Conservation (phyloP, 768 basidiomycete species). For the Termitomyces sp. region DNA sequence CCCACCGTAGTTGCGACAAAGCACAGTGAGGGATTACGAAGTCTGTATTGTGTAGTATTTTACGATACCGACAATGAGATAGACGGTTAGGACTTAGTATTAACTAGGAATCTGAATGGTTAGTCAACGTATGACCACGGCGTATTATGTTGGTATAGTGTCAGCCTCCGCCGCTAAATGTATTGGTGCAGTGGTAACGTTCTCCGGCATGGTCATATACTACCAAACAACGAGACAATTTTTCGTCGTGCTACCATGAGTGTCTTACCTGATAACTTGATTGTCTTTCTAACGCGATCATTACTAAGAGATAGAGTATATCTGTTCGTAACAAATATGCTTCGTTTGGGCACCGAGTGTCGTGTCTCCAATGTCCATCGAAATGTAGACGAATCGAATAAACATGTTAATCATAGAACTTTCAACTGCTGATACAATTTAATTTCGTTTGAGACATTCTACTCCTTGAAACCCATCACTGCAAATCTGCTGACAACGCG, state of each 20-base stretch:
- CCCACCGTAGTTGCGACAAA: not conserved
- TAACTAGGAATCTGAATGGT: no score
- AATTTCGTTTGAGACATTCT: not conserved
- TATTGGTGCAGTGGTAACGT: no score
- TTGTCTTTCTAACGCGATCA: no score
- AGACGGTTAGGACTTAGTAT: no score
- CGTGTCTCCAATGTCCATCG: no score
- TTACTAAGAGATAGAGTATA: constrained; percentile 74
- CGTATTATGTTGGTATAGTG: no score
- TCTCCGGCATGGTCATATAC: no score
- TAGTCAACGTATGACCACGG: no score
- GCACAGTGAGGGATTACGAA: not conserved
- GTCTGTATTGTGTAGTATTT: not conserved
- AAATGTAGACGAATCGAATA: not conserved
- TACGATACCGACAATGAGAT: not conserved
- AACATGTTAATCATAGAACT: not conserved
- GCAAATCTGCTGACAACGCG: constrained; percentile 20
- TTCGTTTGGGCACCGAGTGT: constrained; percentile 56
- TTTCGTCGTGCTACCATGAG: no score
- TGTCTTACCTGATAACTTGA: no score
- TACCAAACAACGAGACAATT: no score
- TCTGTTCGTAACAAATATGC: constrained; percentile 50
- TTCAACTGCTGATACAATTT: not conserved
- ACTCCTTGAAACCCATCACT: constrained; percentile 11
- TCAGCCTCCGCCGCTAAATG: no score